phyloP scores from a whole-genome alignment of 768 basidiomycete species.

The Kwoniella dendrophila region DNA sequence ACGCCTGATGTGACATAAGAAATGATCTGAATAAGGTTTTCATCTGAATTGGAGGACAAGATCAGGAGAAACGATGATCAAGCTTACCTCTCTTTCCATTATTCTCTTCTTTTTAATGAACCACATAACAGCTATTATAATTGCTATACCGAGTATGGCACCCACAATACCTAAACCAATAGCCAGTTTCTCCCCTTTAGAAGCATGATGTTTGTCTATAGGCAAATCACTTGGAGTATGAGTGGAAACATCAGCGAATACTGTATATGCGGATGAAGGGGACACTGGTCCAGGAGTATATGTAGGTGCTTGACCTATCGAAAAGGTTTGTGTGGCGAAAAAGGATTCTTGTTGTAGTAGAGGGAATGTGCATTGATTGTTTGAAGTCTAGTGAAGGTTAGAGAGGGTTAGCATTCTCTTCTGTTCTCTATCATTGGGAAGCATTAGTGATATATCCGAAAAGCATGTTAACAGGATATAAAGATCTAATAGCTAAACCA shows the following conservation, averaged over 20 bases:
- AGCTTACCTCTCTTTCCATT: constrained; percentile 45
- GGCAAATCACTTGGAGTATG: constrained; percentile 39
- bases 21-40: background rate
- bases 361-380: constrained; percentile 27
- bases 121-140: constrained; percentile 36
- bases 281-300: constrained; percentile 21
- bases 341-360: constrained; percentile 38
- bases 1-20: no score
- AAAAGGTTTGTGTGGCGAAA: constrained; percentile 48
- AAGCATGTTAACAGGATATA: background rate
- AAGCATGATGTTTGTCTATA: constrained; percentile 33
- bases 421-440: background rate
- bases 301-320: constrained; percentile 43
- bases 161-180: constrained; percentile 46
- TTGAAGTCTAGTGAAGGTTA: constrained; percentile 17
- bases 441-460: background rate
- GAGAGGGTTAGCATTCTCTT: background rate
- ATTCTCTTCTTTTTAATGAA: constrained; percentile 36
- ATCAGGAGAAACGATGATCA: background rate
- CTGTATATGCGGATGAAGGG: constrained; percentile 41
- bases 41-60: background rate
- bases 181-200: constrained; percentile 32
- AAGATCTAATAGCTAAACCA: background rate
- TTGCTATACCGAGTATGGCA: constrained; percentile 38
- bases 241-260: constrained; percentile 38